Evolutionary conservation across 1,139 yeast species (phyloP).

Genomic region (Pichia sp.): DNA sequence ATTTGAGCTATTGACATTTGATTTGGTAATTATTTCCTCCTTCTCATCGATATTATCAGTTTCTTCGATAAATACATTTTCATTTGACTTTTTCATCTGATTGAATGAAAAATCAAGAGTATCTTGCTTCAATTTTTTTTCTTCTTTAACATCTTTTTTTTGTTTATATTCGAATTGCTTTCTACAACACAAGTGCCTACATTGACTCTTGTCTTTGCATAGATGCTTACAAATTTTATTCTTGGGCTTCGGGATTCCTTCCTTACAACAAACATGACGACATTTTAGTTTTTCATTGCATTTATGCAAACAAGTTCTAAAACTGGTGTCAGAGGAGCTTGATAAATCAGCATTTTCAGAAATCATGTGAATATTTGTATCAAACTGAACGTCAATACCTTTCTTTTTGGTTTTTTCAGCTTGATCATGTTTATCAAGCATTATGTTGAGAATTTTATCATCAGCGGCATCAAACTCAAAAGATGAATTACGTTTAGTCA

Average conservation of each 20-base stretch:
- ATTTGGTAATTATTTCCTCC: neutral
- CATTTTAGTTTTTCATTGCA: constrained; percentile 36
- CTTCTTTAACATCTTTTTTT: neutral
- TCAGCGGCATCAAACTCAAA: constrained; percentile 7
- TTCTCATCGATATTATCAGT: neutral
- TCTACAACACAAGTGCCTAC: constrained; percentile 41
- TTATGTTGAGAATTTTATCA: neutral
- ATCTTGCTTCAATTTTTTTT: constrained; percentile 10
- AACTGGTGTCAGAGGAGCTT: constrained; percentile 19
- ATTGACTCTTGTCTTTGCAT: constrained; percentile 35
- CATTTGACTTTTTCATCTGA: neutral
- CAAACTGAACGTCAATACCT: no score
- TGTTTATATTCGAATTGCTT: constrained; percentile 17
- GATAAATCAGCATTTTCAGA: neutral
- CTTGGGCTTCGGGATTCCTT: constrained; percentile 30
- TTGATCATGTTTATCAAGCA: no score
- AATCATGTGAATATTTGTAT: neutral
- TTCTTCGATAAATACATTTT: neutral
- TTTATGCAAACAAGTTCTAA: constrained; percentile 34
- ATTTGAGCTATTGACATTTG: neutral
- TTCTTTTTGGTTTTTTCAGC: no score
- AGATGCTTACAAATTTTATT: constrained; percentile 33
- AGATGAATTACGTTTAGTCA: neutral
- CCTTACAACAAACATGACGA: constrained; percentile 41
- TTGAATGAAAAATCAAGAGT: constrained; percentile 5